Conservation (phyloP, 495 filamentous ascomycete genomes). For the Tetracladium setigerum region DNA sequence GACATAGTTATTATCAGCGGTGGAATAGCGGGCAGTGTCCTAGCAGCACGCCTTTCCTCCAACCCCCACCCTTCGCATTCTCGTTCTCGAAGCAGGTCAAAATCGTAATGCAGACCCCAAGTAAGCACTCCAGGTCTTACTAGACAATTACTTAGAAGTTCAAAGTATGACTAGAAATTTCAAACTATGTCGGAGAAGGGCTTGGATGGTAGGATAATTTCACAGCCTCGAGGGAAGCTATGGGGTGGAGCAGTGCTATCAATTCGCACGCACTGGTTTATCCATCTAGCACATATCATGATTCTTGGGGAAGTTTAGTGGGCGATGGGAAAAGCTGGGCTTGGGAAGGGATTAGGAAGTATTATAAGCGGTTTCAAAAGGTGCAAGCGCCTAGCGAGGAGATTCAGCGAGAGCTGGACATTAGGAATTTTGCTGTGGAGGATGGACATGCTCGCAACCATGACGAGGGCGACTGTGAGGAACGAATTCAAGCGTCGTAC, state of each 20-base stretch:
- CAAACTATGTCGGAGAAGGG: slow-evolving; percentile 39
- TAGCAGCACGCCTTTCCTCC: slow-evolving; percentile 2
- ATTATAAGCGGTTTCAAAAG: neutral
- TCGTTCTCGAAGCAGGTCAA: slow-evolving; percentile 47
- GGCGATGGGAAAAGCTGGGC: neutral
- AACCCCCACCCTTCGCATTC: neutral
- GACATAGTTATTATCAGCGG: slow-evolving; percentile 11
- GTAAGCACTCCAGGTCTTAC: slow-evolving; percentile 40
- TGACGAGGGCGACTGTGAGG: neutral
- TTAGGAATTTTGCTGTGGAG: neutral
- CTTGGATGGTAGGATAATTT: neutral
- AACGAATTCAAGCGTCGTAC: too few species aligned
- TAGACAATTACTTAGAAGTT: slow-evolving; percentile 32
- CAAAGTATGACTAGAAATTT: slow-evolving; percentile 44
- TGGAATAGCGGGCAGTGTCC: slow-evolving; percentile 1
- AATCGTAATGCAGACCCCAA: slow-evolving; percentile 37
- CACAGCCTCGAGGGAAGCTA: slow-evolving; percentile 7
- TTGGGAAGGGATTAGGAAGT: neutral
- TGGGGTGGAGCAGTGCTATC: slow-evolving; percentile 45
- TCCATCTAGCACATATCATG: slow-evolving; percentile 9
- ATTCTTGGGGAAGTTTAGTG: slow-evolving; percentile 9
- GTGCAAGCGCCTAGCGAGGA: neutral
- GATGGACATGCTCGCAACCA: neutral
- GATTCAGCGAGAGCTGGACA: neutral
- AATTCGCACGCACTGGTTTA: slow-evolving; percentile 44